Percentiles rank a stretch among this genome's conserved stretches.
Evolutionary conservation across 2,329 filamentous ascomycete genomes (phyloP).

Genomic region (Ophiocordyceps unilateralis): DNA sequence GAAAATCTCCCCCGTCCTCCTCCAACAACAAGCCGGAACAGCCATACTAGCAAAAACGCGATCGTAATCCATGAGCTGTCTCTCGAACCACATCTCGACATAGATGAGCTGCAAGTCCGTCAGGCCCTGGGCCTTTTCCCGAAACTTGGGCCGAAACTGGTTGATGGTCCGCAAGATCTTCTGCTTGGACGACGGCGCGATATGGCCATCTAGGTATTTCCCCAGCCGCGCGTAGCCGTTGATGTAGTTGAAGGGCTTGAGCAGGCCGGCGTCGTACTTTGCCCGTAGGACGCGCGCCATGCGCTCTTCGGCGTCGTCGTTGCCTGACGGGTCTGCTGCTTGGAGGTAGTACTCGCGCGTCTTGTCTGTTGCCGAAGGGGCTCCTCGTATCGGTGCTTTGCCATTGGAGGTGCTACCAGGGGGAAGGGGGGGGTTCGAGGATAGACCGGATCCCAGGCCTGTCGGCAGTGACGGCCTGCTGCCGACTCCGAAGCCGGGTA

Average conservation of each 20-base stretch:
- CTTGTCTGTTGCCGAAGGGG: slow-evolving; percentile 56
- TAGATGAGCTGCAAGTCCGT: slow-evolving; percentile 89
- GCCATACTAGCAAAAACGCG: slow-evolving; percentile 98
- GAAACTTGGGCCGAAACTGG: slow-evolving; percentile 85
- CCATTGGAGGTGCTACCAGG: not conserved
- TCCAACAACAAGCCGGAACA: slow-evolving; percentile 93
- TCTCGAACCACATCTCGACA: slow-evolving; percentile 99
- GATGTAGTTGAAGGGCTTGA: slow-evolving; percentile 97
- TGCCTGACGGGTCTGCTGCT: slow-evolving; percentile 81
- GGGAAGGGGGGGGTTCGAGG: too few species aligned
- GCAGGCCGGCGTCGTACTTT: slow-evolving; percentile 86
- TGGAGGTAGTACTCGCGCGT: slow-evolving; percentile 90
- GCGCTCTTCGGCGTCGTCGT: slow-evolving; percentile 72
- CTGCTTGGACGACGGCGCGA: slow-evolving; percentile 66
- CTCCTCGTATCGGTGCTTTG: slow-evolving; percentile 5
- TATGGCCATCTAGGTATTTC: slow-evolving; percentile 80
- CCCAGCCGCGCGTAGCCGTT: slow-evolving; percentile 85
- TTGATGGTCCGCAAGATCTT: slow-evolving; percentile 86
- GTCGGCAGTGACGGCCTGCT: slow-evolving; percentile 10
- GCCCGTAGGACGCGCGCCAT: slow-evolving; percentile 90
- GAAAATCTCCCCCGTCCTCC: slow-evolving; percentile 92
- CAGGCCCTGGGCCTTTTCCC: slow-evolving; percentile 80
- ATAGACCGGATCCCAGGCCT: not conserved
- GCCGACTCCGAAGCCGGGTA: slow-evolving; percentile 33
- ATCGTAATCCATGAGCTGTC: slow-evolving; percentile 92